Base-by-base conservation (phyloP, 2,329 filamentous ascomycete species). In the Periconia sp. region DNA sequence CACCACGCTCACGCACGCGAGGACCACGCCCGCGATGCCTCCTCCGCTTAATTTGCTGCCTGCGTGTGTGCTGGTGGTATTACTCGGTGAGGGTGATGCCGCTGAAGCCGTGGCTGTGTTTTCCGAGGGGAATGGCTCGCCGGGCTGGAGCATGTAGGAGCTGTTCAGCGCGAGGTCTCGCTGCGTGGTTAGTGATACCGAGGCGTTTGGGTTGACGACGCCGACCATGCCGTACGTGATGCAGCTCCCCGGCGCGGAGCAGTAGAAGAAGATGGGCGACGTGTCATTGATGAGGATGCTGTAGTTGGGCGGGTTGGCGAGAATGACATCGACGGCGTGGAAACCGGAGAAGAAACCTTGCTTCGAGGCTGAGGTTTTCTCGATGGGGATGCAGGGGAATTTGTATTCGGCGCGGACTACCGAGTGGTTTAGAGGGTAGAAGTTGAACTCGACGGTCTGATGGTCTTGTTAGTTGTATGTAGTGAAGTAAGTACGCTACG, bases 221-320 rank as follows among this genome's bases (percentile, higher is more conserved):
- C 89, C 89, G 17, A 93, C 82, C 89, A 93, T 93, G 37, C 84
- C 81, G 48, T 85, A 82, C 2, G 75, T 71, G 10, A 81, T 79
- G 65, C 90, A 93, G 6, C 85, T 88, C 1, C 78, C 82, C 0
- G 84, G 80, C 0, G 87, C 87, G 0, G 85, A 65, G 54, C 71
- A 74, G 60, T 75, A 75, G 64, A 72, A 75, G 54, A 69, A 74
- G 1, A 74, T 64, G 2, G 73, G 72, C 1, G 59, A 40, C 1
- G 67, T 66, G 50, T 71, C 64, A 49, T 73, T 72, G 50, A 75
- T 57, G 1, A 35, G 47, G 31, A 74, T 43, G 11, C 35, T 52
- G 47, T 59, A 72, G 49, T 60, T 69, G 13, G 69, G 68, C 18
- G 68, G 68, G 61, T 68, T 44, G 40, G 6, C 27, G 13, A 64